Percentiles rank a stretch among this genome's conserved stretches.
Evolutionary conservation across 129 eudicot species (phyloP).

Genomic region (Flaveria robusta): DNA sequence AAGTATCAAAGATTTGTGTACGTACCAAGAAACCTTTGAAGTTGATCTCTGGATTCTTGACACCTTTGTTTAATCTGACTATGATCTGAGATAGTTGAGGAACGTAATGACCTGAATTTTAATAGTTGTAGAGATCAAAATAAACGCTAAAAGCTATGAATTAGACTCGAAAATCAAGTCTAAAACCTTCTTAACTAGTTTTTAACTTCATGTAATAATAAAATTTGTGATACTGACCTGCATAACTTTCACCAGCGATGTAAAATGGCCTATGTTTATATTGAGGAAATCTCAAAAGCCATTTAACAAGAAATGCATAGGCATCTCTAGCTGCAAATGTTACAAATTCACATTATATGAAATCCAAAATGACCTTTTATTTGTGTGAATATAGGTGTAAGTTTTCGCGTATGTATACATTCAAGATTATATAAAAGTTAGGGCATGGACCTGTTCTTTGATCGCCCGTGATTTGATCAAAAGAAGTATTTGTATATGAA

Average conservation of each 20-base stretch:
- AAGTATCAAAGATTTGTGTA: background rate
- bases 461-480: slow-evolving; percentile 57
- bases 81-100: slow-evolving; percentile 63
- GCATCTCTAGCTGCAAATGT: slow-evolving; percentile 55
- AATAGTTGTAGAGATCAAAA: background rate
- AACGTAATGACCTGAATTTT: slow-evolving; percentile 56
- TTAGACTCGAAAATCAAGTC: no score
- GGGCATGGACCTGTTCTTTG: slow-evolving; percentile 53
- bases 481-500: slow-evolving; percentile 66
- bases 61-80: slow-evolving; percentile 48
- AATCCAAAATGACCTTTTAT: background rate
- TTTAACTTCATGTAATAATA: background rate
- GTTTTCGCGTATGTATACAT: no score
- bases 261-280: slow-evolving; percentile 59
- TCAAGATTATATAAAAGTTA: background rate
- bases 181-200: no score
- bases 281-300: slow-evolving; percentile 74
- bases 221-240: slow-evolving; percentile 42
- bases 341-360: background rate
- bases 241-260: slow-evolving; percentile 81
- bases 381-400: background rate
- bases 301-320: slow-evolving; percentile 52
- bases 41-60: slow-evolving; percentile 50
- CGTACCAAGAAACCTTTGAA: slow-evolving; percentile 71
- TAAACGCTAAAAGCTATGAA: background rate